A percentile compares a stretch with the other conserved stretches of the same genome.
phyloP scores from a whole-genome alignment of 2,329 filamentous ascomycete genomes.

The Diaporthe nobilis region DNA sequence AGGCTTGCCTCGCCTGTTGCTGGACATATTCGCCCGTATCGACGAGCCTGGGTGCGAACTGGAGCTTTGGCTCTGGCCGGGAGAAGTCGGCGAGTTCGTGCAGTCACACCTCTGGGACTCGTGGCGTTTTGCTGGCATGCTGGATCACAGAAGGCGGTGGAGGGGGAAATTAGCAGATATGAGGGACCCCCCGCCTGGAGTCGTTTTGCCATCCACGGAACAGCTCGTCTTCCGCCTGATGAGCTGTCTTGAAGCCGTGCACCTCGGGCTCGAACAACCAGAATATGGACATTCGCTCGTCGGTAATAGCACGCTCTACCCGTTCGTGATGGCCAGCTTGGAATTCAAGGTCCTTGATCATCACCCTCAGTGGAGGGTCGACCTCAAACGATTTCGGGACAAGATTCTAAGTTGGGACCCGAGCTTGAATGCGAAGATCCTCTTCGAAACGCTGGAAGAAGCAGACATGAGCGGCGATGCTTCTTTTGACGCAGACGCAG shows the following conservation, averaged over 20 bases:
- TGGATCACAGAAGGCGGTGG: constrained; percentile 37
- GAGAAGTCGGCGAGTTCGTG: constrained; percentile 46
- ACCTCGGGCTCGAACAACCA: constrained; percentile 40
- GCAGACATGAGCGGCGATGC: not conserved
- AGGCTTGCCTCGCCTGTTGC: constrained; percentile 47
- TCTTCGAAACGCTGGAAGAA: constrained; percentile 14
- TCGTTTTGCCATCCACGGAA: constrained; percentile 41
- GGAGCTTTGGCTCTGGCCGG: constrained; percentile 45
- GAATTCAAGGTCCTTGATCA: constrained; percentile 45
- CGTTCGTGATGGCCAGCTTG: constrained; percentile 46
- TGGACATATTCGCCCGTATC: constrained; percentile 48
- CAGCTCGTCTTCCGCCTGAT: constrained; percentile 45
- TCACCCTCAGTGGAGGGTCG: not conserved
- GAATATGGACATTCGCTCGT: constrained; percentile 44
- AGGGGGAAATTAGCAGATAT: not conserved
- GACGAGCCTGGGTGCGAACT: constrained; percentile 42
- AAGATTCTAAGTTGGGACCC: constrained; percentile 13
- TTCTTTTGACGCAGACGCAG: constrained; percentile 5
- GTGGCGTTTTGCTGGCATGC: constrained; percentile 46
- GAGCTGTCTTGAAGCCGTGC: constrained; percentile 46
- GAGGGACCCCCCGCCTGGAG: constrained; percentile 40
- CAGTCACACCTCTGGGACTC: constrained; percentile 50
- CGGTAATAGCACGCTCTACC: constrained; percentile 48
- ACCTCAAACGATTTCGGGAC: not conserved
- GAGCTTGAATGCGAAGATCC: constrained; percentile 16